Evolutionary conservation across 164 flowering plant species (phyloP), one percentile per base, ranked within the genome.

Genomic region (Liquidambar formosana): DNA sequence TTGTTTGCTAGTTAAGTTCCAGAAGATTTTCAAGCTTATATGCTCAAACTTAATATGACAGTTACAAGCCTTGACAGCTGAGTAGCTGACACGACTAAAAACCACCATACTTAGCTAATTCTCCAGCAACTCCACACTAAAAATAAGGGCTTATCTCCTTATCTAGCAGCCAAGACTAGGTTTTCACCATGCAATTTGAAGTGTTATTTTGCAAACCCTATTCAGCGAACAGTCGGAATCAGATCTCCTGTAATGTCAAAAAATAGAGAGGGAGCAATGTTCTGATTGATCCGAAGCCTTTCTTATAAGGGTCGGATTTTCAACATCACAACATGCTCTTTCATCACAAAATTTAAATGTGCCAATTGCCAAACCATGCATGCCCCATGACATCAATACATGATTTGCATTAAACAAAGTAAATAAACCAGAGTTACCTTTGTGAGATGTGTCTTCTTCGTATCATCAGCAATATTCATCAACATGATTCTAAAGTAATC

Each of bases 391-490:
- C 16, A 62, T 49, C 28, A 46, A 28, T 38, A 33, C 38, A 5
- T 10, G 1, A 49, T 15, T 12, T 15, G 23, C n/a, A 56, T 53
- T 18, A 38, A 59, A 9, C 57, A 61, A 41, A 59, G 19, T 47
- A 43, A 46, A 60, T 57, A 47, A 60, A 43, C 61, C 66, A 4
- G 8, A 71, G 16, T 60, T 75, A 91, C 98, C 93, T 89, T 86
- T 60, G 82, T 82, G 43, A 93, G 90, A 67, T 70, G 61, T 60
- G 73, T 28, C 73, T 85, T 86, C 80, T 89, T 93, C n/a, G 70
- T 45, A 57, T 86, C 90, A 68, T 93, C 95, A 71, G 90, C 94
- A 77, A 93, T 93, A 70, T 93, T 79, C 98, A 93, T 93, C 68
- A 93, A 69, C 95, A 89, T 87, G 70, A 93, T 80, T 60, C 69